Percentiles rank a stretch among this genome's conserved stretches.
phyloP scores from a whole-genome alignment of 2,329 filamentous ascomycete genomes.

The Trichoderma afroharzianum region DNA sequence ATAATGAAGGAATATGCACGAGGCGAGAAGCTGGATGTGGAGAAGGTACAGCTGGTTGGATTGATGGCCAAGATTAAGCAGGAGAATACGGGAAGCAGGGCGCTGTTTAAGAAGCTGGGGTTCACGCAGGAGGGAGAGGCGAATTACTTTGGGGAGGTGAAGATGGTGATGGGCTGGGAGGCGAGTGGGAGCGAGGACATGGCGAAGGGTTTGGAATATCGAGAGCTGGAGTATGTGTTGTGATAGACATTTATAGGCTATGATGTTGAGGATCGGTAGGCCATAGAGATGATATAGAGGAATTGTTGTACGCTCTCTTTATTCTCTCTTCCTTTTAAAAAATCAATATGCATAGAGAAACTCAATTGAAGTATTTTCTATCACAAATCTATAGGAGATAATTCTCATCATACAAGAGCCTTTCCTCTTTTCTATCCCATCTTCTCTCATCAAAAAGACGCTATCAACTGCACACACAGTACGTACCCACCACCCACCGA shows the following conservation, averaged over 20 bases:
- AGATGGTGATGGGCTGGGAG: conserved; percentile 42
- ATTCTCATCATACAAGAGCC: not conserved
- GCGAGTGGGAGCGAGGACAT: conserved; percentile 20
- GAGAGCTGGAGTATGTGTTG: not conserved
- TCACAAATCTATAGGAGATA: not conserved
- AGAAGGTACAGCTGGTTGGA: conserved; percentile 20
- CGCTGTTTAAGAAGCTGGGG: conserved; percentile 49
- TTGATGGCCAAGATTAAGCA: conserved; percentile 59
- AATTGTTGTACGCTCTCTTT: not conserved
- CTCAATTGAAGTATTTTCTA: not conserved
- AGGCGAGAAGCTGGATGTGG: conserved; percentile 14
- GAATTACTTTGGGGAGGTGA: conserved; percentile 60
- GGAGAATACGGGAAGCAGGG: conserved; percentile 49
- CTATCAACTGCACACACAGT: not conserved
- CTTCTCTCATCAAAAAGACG: not conserved
- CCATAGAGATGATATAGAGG: not conserved
- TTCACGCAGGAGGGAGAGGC: conserved; percentile 50
- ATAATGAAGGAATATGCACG: conserved; percentile 50
- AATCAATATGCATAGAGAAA: not conserved
- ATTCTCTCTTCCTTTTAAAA: not conserved
- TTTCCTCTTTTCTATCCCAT: not conserved
- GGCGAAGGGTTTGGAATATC: not conserved
- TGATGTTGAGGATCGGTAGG: not conserved
- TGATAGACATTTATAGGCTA: not conserved
- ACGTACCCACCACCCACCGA: not conserved